Conservation (phyloP, 2,329 filamentous ascomycete genomes). For the Trichoderma koningii region DNA sequence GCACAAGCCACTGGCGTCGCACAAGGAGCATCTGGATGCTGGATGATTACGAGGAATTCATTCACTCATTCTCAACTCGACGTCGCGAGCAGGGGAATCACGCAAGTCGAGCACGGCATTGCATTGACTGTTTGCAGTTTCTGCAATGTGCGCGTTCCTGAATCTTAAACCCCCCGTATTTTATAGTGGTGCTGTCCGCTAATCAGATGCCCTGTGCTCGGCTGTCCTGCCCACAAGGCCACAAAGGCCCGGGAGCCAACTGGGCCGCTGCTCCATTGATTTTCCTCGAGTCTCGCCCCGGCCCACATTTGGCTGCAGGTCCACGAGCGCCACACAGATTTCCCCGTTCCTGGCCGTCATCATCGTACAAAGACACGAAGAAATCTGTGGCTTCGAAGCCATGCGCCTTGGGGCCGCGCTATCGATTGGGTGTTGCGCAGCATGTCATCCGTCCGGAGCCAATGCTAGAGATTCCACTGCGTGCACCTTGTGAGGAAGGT, state of each 20-base stretch:
- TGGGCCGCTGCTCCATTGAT: neutral
- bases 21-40: neutral
- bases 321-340: constrained; percentile 18
- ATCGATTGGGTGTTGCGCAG: constrained; percentile 13
- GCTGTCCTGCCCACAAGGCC: neutral
- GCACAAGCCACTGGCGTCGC: neutral
- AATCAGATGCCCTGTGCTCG: neutral
- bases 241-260: neutral
- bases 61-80: too few relatives aligned
- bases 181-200: constrained; percentile 6
- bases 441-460: constrained; percentile 1
- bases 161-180: neutral
- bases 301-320: constrained; percentile 10
- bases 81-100: too few relatives aligned
- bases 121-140: neutral
- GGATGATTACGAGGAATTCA: too few relatives aligned
- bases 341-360: constrained; percentile 3
- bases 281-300: neutral
- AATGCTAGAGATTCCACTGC: neutral
- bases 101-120: neutral
- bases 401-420: constrained; percentile 7
- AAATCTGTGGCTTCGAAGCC: neutral
- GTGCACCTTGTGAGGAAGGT: neutral
- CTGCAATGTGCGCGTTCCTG: constrained; percentile 2
- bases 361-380: neutral